These are phyloP conservation scores for Chrysoporthe cubensis DNA, from an alignment of 2,329 filamentous ascomycete genomes.

Conservation along the genomic window DNA sequence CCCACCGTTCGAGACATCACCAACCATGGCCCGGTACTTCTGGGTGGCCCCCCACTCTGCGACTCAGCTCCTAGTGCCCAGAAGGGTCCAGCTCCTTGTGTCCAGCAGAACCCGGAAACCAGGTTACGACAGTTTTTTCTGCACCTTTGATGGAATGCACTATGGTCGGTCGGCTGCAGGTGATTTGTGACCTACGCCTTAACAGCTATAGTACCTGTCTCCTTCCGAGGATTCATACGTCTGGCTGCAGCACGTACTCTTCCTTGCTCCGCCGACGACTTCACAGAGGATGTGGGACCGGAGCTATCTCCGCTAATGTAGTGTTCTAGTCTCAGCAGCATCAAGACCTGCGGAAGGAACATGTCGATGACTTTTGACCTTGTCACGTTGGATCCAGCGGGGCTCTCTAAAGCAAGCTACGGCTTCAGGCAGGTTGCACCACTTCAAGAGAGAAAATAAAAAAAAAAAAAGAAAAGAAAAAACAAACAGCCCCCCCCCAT, in stretches of 20 bases:
- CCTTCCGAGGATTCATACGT: neutral
- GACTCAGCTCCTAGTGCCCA: neutral
- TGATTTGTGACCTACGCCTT: constrained; percentile 10
- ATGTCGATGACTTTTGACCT: neutral
- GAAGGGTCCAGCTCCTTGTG: neutral
- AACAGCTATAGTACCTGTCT: neutral
- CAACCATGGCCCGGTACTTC: constrained; percentile 16
- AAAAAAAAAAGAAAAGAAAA: too few relatives aligned
- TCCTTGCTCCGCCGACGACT: neutral
- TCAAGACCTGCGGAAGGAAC: constrained; percentile 4
- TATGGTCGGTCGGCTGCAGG: constrained; percentile 16
- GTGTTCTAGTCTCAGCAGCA: neutral
- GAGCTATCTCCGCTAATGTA: neutral
- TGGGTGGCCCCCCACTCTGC: constrained; percentile 18
- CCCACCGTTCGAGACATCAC: constrained; percentile 3
- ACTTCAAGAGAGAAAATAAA: neutral
- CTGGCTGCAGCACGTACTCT: neutral
- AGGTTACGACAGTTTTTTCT: constrained; percentile 13
- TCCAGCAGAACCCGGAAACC: constrained; percentile 16
- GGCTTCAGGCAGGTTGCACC: constrained; percentile 2
- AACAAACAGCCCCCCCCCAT: neutral
- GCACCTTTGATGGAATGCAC: constrained; percentile 17
- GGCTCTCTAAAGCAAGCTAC: neutral
- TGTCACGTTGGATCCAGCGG: neutral
- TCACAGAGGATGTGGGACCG: neutral